Conservation (phyloP, 1,284 basidiomycete species). For the Boletus semigastroideus region DNA sequence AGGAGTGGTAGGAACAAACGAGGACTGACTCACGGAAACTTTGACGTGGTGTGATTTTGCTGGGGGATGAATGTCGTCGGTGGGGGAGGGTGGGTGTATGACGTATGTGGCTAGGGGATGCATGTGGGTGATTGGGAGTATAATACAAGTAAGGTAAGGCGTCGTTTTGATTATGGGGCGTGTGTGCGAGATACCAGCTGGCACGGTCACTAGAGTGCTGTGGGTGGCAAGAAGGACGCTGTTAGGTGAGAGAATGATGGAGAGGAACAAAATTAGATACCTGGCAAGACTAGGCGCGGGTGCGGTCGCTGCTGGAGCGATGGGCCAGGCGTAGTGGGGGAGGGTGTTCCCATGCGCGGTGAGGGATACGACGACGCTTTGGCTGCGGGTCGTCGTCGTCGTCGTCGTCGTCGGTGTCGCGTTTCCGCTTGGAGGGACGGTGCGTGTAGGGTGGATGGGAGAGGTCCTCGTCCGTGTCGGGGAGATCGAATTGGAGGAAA, state of each 20-base stretch:
- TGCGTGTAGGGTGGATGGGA: conserved; percentile 65
- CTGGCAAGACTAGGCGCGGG: conserved; percentile 15
- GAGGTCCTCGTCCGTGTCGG: conserved; percentile 68
- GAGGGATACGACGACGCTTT: conserved; percentile 26
- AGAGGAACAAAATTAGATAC: conserved; percentile 3
- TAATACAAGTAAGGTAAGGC: conserved; percentile 23
- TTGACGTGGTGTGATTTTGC: no score
- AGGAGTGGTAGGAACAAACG: conserved; percentile 5
- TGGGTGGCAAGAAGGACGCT: conserved; percentile 8
- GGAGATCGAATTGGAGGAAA: conserved; percentile 64
- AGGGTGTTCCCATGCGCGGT: conserved; percentile 11
- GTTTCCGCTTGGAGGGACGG: conserved; percentile 54
- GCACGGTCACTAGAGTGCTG: conserved; percentile 6
- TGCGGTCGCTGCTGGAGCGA: conserved; percentile 22
- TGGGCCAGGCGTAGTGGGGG: not conserved
- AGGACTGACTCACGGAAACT: conserved; percentile 50
- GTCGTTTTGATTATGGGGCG: conserved; percentile 23
- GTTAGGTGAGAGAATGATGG: conserved; percentile 20
- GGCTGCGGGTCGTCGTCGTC: conserved; percentile 17
- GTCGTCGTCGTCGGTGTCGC: conserved; percentile 35
- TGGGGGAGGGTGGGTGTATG: conserved; percentile 16
- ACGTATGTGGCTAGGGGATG: conserved; percentile 26
- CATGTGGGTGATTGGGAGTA: conserved; percentile 22
- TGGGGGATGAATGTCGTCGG: no score
- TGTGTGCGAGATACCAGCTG: conserved; percentile 16